phyloP scores from a whole-genome alignment of 257 asterid species.

The Ehretia macrophylla region DNA sequence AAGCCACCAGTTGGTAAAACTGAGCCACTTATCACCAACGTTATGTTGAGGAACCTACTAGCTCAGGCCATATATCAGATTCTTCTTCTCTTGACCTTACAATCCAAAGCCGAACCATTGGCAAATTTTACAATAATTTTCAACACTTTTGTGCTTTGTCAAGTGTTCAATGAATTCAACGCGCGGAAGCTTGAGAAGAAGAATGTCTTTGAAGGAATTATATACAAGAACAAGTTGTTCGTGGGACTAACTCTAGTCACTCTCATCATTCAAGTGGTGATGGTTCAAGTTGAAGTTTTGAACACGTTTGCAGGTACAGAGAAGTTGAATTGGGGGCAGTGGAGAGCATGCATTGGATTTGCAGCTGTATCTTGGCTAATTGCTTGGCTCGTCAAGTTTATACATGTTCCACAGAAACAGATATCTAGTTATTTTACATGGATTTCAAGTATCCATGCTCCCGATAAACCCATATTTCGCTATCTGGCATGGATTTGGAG shows the following conservation, averaged over 20 bases:
- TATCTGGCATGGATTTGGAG: too few species aligned
- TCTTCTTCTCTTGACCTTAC: conserved; percentile 12
- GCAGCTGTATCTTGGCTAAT: conserved; percentile 20
- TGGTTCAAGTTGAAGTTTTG: conserved; percentile 13
- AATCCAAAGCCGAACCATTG: conserved; percentile 11
- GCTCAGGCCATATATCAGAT: conserved; percentile 23
- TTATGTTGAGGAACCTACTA: conserved; percentile 24
- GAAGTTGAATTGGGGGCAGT: conserved; percentile 15
- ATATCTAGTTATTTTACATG: background rate
- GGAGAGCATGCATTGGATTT: conserved; percentile 14
- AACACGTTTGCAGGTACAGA: conserved; percentile 20
- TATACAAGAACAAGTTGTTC: conserved; percentile 13
- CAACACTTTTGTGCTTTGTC: conserved; percentile 23
- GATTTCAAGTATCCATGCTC: background rate
- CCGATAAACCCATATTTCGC: too few species aligned
- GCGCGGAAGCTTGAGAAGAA: conserved; percentile 22
- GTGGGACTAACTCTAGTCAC: conserved; percentile 17
- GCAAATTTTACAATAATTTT: conserved; percentile 9
- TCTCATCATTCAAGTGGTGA: conserved; percentile 18
- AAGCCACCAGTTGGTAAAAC: conserved; percentile 19
- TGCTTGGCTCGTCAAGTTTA: conserved; percentile 12
- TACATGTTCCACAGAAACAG: conserved; percentile 9
- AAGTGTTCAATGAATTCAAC: conserved; percentile 23
- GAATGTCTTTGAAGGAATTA: conserved; percentile 18
- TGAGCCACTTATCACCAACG: conserved; percentile 19